These are phyloP conservation scores for Geranium brycei DNA, from an alignment of 345 rosid species.

Conservation along the genomic window DNA sequence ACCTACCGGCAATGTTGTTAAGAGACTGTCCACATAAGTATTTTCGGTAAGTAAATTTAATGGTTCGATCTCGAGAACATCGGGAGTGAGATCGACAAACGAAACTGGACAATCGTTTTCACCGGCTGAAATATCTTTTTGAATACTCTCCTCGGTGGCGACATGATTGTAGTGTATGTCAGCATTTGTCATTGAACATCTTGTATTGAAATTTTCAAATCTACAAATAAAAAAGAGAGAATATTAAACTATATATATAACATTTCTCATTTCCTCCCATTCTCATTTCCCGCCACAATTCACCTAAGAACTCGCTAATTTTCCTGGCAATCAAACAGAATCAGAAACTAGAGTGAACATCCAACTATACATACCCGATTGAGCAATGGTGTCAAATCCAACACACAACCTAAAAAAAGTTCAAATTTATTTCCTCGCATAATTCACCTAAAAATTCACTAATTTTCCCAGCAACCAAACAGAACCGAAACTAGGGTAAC, in stretches of 20 bases:
- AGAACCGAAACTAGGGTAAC: neutral
- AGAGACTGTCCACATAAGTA: conserved; percentile 51
- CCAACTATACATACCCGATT: too few relatives aligned
- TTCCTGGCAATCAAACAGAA: too few relatives aligned
- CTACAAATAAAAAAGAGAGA: conserved; percentile 23
- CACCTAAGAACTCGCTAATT: too few relatives aligned
- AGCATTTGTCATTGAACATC: conserved; percentile 51
- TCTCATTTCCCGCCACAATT: too few relatives aligned
- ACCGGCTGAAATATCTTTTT: conserved; percentile 24
- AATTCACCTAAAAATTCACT: neutral
- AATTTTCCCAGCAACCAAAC: conserved; percentile 5
- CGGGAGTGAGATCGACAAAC: conserved; percentile 53
- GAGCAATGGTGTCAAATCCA: too few relatives aligned
- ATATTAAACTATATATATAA: too few relatives aligned
- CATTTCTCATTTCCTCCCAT: too few relatives aligned
- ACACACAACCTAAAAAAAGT: too few relatives aligned
- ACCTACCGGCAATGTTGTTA: conserved; percentile 67
- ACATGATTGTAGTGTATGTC: conserved; percentile 37
- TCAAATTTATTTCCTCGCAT: neutral
- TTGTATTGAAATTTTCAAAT: conserved; percentile 35
- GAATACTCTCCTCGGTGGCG: conserved; percentile 30
- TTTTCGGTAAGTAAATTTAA: conserved; percentile 43
- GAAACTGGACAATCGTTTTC: conserved; percentile 36
- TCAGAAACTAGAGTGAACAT: too few relatives aligned
- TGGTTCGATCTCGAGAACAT: conserved; percentile 46